Conservation (phyloP, 1,284 basidiomycete species). For the Spongiforma sp. region DNA sequence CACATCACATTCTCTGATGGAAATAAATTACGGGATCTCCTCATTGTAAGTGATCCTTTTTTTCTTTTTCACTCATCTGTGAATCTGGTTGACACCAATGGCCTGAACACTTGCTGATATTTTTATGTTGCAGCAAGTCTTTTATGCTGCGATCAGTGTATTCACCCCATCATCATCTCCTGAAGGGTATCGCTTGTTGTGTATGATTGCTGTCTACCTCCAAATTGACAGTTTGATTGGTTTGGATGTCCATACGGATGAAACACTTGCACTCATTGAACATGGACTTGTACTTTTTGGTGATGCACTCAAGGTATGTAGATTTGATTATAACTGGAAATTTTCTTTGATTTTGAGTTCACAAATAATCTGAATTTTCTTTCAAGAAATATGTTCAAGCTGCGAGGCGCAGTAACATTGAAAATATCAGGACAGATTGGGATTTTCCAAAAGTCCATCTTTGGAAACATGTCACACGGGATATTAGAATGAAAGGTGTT, state of each 20-base stretch:
- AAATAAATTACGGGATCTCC: not conserved
- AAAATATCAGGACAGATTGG: slow-evolving; percentile 34
- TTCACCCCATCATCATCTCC: not conserved
- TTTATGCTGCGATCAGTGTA: not conserved
- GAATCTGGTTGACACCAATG: no score
- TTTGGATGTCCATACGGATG: not conserved
- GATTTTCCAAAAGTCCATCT: slow-evolving; percentile 43
- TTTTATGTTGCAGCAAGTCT: not conserved
- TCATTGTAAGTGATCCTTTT: not conserved
- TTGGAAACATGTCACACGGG: slow-evolving; percentile 35
- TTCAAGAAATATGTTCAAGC: not conserved
- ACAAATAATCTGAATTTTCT: not conserved
- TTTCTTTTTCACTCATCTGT: not conserved
- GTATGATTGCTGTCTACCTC: not conserved
- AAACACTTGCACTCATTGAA: not conserved
- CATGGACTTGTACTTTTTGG: not conserved
- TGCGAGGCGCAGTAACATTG: not conserved
- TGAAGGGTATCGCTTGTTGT: not conserved
- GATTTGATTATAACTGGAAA: not conserved
- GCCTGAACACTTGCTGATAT: not conserved
- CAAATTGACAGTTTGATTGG: not conserved
- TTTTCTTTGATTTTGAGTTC: not conserved
- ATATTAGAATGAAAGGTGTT: slow-evolving; percentile 42
- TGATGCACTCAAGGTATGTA: not conserved
- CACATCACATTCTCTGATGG: not conserved